Conservation (phyloP, 169 alveolate species). For the Fabrea salina region DNA sequence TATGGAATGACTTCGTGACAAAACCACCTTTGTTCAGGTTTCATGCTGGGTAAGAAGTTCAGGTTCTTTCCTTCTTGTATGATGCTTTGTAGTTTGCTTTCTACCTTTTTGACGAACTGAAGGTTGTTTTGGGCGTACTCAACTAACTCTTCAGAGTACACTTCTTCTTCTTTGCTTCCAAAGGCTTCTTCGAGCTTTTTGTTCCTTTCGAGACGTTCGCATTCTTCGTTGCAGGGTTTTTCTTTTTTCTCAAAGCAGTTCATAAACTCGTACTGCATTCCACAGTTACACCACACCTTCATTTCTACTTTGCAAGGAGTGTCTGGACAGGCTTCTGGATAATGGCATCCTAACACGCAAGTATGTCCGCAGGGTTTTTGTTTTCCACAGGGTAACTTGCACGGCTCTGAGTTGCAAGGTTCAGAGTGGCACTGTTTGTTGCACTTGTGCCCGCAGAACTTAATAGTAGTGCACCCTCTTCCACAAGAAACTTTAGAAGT, state of each 20-base stretch:
- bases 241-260: constrained; percentile 32
- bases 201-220: constrained; percentile 58
- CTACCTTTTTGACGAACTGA: constrained; percentile 48
- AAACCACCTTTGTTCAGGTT: constrained; percentile 39
- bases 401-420: constrained; percentile 29
- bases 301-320: constrained; percentile 69
- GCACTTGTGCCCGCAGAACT: constrained; percentile 51
- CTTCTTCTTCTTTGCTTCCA: constrained; percentile 39
- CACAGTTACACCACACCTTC: constrained; percentile 61
- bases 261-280: constrained; percentile 45
- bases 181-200: constrained; percentile 55
- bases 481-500: constrained; percentile 55
- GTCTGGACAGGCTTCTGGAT: constrained; percentile 53
- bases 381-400: constrained; percentile 55
- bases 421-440: constrained; percentile 46
- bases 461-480: constrained; percentile 26
- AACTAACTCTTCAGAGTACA: constrained; percentile 62
- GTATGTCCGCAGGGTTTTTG: constrained; percentile 59
- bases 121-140: constrained; percentile 56
- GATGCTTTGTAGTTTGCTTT: constrained; percentile 44
- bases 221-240: constrained; percentile 60
- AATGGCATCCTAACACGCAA: constrained; percentile 62
- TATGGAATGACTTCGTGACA: constrained; percentile 40
- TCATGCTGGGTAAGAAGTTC: constrained; percentile 37
- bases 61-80: constrained; percentile 35